Percentiles rank a stretch among this genome's conserved stretches.
Evolutionary conservation across 2,329 filamentous ascomycete genomes (phyloP).

Genomic region (Thielaviopsis musarum): DNA sequence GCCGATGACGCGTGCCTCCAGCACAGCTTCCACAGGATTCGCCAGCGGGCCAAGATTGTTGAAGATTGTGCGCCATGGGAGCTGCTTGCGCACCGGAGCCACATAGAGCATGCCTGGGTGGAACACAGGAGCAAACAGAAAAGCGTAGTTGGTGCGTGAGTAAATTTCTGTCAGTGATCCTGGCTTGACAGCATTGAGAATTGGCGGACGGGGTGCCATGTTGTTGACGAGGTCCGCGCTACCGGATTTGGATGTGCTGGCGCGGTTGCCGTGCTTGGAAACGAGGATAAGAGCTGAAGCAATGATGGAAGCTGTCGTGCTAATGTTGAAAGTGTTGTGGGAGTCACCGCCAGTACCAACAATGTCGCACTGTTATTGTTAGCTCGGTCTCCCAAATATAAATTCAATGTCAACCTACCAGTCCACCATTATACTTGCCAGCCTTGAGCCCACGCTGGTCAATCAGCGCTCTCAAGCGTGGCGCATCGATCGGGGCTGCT

Average conservation of each 20-base stretch:
- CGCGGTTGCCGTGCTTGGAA: slow-evolving; percentile 91
- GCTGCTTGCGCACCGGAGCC: slow-evolving; percentile 66
- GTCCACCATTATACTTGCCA: slow-evolving; percentile 63
- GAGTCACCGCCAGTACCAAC: slow-evolving; percentile 93
- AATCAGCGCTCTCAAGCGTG: slow-evolving; percentile 44
- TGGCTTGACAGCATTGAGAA: slow-evolving; percentile 58
- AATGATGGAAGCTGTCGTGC: slow-evolving; percentile 84
- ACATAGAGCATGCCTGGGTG: slow-evolving; percentile 89
- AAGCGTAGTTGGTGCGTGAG: slow-evolving; percentile 71
- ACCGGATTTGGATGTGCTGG: slow-evolving; percentile 87
- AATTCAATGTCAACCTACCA: slow-evolving; percentile 40
- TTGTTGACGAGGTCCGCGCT: slow-evolving; percentile 79
- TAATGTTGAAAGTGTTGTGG: slow-evolving; percentile 97
- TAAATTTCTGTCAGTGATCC: slow-evolving; percentile 58
- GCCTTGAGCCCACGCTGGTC: slow-evolving; percentile 42
- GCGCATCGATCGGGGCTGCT: slow-evolving; percentile 52
- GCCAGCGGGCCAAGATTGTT: slow-evolving; percentile 86
- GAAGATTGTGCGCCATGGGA: slow-evolving; percentile 94
- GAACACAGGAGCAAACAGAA: slow-evolving; percentile 90
- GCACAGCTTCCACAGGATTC: slow-evolving; percentile 67
- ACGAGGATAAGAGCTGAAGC: slow-evolving; percentile 72
- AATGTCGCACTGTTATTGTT: slow-evolving; percentile 53
- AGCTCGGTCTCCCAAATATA: neutral
- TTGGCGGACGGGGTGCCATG: slow-evolving; percentile 54
- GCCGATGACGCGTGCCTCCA: slow-evolving; percentile 87